Evolutionary conservation across 2,329 filamentous ascomycete species (phyloP), one percentile per base, ranked within the genome.

Genomic region (Rhinocladiella mackenziei): DNA sequence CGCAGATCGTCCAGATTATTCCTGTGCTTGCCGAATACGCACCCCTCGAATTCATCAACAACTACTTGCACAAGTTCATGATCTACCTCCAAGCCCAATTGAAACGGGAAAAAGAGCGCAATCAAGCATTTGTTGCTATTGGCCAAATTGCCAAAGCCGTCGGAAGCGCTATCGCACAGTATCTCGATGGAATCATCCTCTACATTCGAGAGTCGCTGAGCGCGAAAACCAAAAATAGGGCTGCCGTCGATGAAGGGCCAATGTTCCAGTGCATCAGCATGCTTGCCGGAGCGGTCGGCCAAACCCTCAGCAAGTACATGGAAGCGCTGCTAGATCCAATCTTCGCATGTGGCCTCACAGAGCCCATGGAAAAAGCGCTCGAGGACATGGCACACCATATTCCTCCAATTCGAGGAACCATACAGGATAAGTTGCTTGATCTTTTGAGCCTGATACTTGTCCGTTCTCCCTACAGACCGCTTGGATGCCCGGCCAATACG

Each of bases 371-470:
- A 0, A 89, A 97, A 62, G 94, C 94, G 2, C 73, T 98, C 41
- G 89, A 97, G 15, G 94, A 98, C 60, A 96, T 98, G 86, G 92
- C 92, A 19, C 94, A 97, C 62, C 97, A 98, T 62, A 96, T 98
- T 34, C 92, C 91, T 0, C 89, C 94, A 0, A 88, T 96, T 45
- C 92, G 94, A 62, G 78, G 85, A 2, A 89, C 81, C 5, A 97
- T 98, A 29, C 92, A 98, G 61, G 91, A 96, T 60, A 83, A 92
- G 56, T 72, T 98, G 17, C 76, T 98, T 9, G 89, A 98, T 60
- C 89, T 98, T 77, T 77, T 98, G 28, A 97, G 92, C 65, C 81
- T 91, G 53, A 91, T 97, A 3, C 77, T 98, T 2, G 94, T 89
- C 51, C 89, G 91, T 3, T 85, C 92, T 55, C 86, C 89, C 1